phyloP scores from a whole-genome alignment of 805 yeast species.

The Debaryomyces castellii region DNA sequence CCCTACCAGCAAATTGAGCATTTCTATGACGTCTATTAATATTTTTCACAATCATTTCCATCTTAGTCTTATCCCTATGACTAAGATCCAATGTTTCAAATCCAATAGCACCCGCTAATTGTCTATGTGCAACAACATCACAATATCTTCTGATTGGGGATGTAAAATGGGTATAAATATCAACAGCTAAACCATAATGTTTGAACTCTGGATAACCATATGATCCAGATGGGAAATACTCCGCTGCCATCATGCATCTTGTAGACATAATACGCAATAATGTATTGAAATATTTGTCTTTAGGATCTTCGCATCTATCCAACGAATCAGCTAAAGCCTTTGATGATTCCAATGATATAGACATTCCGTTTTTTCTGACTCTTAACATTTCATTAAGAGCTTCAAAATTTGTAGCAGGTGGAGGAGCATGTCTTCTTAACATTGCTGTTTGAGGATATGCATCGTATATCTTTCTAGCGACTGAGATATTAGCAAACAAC shows the following conservation, averaged over 20 bases:
- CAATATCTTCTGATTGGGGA: constrained; percentile 98
- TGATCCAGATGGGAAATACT: constrained; percentile 89
- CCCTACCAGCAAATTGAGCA: constrained; percentile 98
- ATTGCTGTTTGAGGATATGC: constrained; percentile 97
- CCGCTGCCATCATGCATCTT: constrained; percentile 99
- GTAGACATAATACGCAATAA: constrained; percentile 95
- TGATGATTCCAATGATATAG: constrained; percentile 79
- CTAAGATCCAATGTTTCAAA: constrained; percentile 80
- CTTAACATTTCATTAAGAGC: constrained; percentile 83
- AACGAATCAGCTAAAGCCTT: constrained; percentile 90
- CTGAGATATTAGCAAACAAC: constrained; percentile 95
- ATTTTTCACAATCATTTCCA: constrained; percentile 85
- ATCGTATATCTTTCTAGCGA: constrained; percentile 88
- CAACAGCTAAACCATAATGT: constrained; percentile 97
- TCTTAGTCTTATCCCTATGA: constrained; percentile 85
- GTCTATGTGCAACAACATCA: constrained; percentile 96
- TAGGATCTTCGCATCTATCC: constrained; percentile 79
- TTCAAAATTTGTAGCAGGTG: constrained; percentile 93
- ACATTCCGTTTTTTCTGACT: constrained; percentile 66
- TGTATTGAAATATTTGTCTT: constrained; percentile 90
- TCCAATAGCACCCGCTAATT: constrained; percentile 96
- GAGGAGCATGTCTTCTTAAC: constrained; percentile 97
- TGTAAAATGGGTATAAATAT: constrained; percentile 96
- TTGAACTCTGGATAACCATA: constrained; percentile 87
- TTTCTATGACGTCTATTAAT: constrained; percentile 94